phyloP scores from a whole-genome alignment of 225 moss, liverwort and hornwort genomes.

The Polytrichum commune region DNA sequence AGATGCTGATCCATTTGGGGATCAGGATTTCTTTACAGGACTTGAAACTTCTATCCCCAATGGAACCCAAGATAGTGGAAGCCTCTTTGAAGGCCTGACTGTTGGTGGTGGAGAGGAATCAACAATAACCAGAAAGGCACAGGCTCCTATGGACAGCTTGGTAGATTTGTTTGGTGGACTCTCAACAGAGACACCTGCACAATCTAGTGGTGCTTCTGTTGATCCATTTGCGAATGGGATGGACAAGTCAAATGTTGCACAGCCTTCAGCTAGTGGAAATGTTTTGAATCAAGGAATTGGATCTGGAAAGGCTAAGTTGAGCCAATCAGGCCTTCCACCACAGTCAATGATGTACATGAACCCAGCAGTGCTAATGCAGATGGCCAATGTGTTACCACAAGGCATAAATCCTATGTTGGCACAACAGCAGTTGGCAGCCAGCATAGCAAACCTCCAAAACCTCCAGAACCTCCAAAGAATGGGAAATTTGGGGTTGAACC shows the following conservation, averaged over 20 bases:
- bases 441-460: slow-evolving; percentile 60
- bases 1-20: slow-evolving; percentile 59
- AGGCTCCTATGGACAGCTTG: slow-evolving; percentile 45
- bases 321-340: slow-evolving; percentile 31
- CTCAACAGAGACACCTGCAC: slow-evolving; percentile 44
- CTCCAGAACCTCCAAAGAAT: slow-evolving; percentile 17
- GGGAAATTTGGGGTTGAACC: slow-evolving; percentile 37
- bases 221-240: slow-evolving; percentile 46
- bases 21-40: slow-evolving; percentile 73
- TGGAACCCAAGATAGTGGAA: slow-evolving; percentile 38
- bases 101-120: slow-evolving; percentile 26
- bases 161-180: slow-evolving; percentile 68
- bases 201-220: slow-evolving; percentile 26
- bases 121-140: slow-evolving; percentile 27
- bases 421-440: slow-evolving; percentile 75
- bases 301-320: slow-evolving; percentile 30
- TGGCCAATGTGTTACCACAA: slow-evolving; percentile 42
- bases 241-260: slow-evolving; percentile 13
- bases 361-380: slow-evolving; percentile 41
- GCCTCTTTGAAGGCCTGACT: slow-evolving; percentile 72
- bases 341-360: slow-evolving; percentile 54
- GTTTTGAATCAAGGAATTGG: slow-evolving; percentile 32
- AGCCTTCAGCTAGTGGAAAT: slow-evolving; percentile 23
- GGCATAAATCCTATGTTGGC: slow-evolving; percentile 53
- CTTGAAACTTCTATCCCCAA: slow-evolving; percentile 43